Base-by-base conservation (phyloP, 2,329 filamentous ascomycete genomes). In the Microdochium trichocladiopsis region DNA sequence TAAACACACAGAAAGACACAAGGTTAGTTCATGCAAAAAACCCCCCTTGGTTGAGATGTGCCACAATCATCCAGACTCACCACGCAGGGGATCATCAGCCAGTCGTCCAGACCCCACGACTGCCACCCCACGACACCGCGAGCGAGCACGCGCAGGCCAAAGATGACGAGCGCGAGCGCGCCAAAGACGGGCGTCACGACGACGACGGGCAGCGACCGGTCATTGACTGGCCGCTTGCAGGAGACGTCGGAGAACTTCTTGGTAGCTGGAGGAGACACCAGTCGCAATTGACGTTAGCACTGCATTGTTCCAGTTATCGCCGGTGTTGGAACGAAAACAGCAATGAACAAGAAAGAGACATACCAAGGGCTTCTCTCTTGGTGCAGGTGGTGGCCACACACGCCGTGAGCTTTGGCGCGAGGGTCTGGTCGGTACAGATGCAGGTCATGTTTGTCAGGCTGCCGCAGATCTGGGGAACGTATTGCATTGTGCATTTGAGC, bases 31-130 rank as follows among this genome's bases (percentile, higher is more conserved):
- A 33, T 9, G 28, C 8, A 9, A 14, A 8, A 9, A 33, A 8
- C 8, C 28, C 28, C 14, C 28, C 8, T 14, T 14, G 28, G 8
- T 9, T 33, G 14, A 33, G 8, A 9, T 14, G 14, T 18, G 33
- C 21, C n/a, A 16, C 28, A 21, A 23, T 23, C 18, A 47, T 12
- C 31, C 25, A 6, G 10, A 50, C 57, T 31, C 59, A 64, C 61
- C 55, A 65, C 59, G 6, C 56, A 59, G 12, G 58, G 36, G 31
- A 55, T 58, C 59, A 67, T 66, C 41, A 63, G 55, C 53, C 60
- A 62, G 47, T 67, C 64, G 43, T 66, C 63, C 22, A 57, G 36
- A 1, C 65, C 66, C 65, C 65, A 68, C 8, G 55, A 52, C 28
- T 61, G 62, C 1, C 59, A 50, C 10, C 63, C 58, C 21, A 64